Conservation (phyloP, 2,329 filamentous ascomycete species). For the Phoma sp. region DNA sequence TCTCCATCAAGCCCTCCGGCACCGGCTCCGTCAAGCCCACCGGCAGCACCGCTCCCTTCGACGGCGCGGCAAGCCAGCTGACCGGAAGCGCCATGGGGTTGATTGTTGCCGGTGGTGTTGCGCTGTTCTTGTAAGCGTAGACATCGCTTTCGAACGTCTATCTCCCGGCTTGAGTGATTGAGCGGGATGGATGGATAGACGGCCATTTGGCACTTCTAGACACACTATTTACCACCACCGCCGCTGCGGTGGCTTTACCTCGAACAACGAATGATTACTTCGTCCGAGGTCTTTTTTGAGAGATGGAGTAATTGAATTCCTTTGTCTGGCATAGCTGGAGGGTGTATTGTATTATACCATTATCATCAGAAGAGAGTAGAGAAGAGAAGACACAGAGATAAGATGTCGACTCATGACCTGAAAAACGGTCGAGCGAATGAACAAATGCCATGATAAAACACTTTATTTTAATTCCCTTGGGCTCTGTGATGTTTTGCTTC, state of each 20-base stretch:
- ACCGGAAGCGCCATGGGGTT: conserved; percentile 39
- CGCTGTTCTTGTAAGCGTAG: conserved; percentile 31
- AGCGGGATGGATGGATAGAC: neutral
- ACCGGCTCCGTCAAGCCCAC: conserved; percentile 20
- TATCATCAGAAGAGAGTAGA: too few relatives aligned
- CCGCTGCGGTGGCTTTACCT: neutral
- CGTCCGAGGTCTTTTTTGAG: neutral
- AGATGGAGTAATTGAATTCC: neutral
- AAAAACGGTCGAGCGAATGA: neutral
- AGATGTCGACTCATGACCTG: neutral
- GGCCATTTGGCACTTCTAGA: conserved; percentile 1
- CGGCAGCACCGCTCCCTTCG: conserved; percentile 33
- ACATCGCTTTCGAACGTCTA: conserved; percentile 7
- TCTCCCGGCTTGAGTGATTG: neutral
- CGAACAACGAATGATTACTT: too few relatives aligned
- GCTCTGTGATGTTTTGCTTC: too few relatives aligned
- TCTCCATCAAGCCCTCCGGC: conserved; percentile 20
- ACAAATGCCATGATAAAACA: too few relatives aligned
- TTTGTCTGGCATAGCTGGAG: neutral
- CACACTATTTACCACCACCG: conserved; percentile 6
- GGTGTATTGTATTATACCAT: too few relatives aligned
- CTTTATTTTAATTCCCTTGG: too few relatives aligned
- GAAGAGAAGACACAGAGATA: neutral
- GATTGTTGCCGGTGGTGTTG: conserved; percentile 42
- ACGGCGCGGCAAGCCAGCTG: conserved; percentile 35